Conservation (phyloP, 1,284 basidiomycete species). For the Sporisorium graminicola region DNA sequence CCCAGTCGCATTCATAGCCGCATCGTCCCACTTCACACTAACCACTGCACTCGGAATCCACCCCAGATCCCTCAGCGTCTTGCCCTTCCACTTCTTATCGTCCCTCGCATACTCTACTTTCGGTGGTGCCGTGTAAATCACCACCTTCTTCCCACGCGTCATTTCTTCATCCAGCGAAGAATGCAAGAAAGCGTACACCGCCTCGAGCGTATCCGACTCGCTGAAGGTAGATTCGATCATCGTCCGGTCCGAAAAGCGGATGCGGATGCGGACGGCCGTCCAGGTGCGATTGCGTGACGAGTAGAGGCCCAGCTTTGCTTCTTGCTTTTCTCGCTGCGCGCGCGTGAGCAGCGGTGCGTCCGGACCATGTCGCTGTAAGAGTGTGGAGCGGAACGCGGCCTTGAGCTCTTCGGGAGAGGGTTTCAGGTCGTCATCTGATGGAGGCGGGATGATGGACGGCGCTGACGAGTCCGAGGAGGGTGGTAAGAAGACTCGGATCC, state of each 20-base stretch:
- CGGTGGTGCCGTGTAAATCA: conserved; percentile 84
- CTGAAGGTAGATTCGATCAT: conserved; percentile 84
- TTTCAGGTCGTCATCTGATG: conserved; percentile 71
- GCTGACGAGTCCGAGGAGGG: conserved; percentile 13
- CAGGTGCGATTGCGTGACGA: conserved; percentile 77
- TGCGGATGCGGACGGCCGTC: conserved; percentile 83
- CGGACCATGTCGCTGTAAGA: conserved; percentile 77
- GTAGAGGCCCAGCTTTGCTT: conserved; percentile 73
- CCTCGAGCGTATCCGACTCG: conserved; percentile 80
- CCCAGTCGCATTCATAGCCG: conserved; percentile 74
- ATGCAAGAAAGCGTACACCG: conserved; percentile 85
- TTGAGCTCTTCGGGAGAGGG: conserved; percentile 82
- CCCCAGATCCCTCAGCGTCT: conserved; percentile 78
- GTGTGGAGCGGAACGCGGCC: conserved; percentile 76
- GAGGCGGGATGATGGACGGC: background rate
- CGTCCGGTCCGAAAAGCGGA: conserved; percentile 83
- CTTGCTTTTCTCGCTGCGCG: conserved; percentile 77
- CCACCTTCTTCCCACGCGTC: conserved; percentile 78
- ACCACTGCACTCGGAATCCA: conserved; percentile 84
- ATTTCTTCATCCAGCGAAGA: conserved; percentile 79
- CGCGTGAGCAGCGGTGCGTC: conserved; percentile 83
- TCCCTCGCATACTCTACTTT: conserved; percentile 83
- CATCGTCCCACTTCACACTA: conserved; percentile 80
- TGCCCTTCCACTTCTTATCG: conserved; percentile 78
- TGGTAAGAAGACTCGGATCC: conserved; percentile 22